These are phyloP conservation scores for Daldinia sp. DNA, from an alignment of 2,329 filamentous ascomycete genomes.

Conservation along the genomic window DNA sequence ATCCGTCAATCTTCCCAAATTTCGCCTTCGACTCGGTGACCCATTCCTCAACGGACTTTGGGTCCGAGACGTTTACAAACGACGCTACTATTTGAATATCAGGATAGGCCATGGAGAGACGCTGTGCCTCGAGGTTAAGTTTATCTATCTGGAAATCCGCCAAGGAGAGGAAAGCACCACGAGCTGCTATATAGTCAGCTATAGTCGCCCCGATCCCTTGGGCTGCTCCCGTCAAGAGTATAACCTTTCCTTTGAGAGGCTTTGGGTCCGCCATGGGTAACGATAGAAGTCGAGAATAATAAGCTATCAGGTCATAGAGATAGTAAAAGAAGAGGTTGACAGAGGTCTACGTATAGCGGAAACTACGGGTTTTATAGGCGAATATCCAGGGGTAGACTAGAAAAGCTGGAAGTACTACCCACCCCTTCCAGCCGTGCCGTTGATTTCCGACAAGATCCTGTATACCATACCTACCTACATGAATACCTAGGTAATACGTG, in stretches of 20 bases:
- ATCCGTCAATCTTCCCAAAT: conserved; percentile 48
- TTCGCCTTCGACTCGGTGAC: conserved; percentile 45
- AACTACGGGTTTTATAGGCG: too few relatives aligned
- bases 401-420: too few relatives aligned
- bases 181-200: conserved; percentile 33
- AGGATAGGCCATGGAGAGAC: conserved; percentile 39
- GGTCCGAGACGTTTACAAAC: conserved; percentile 46
- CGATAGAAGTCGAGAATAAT: neutral
- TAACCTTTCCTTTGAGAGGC: conserved; percentile 36
- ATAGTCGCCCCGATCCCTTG: conserved; percentile 35
- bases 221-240: conserved; percentile 36
- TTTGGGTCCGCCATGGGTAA: conserved; percentile 32
- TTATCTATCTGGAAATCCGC: conserved; percentile 44
- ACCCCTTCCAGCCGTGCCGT: too few relatives aligned
- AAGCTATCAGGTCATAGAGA: neutral
- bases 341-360: too few relatives aligned
- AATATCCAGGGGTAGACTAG: too few relatives aligned
- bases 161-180: conserved; percentile 47
- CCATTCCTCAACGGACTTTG: conserved; percentile 48
- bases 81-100: conserved; percentile 39
- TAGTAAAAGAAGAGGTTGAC: too few relatives aligned
- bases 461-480: too few relatives aligned
- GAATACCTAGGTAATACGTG: too few relatives aligned
- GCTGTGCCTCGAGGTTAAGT: conserved; percentile 38
- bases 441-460: too few relatives aligned